phyloP scores from a whole-genome alignment of 2,329 filamentous ascomycete genomes.

The Colletotrichum spaethianum region DNA sequence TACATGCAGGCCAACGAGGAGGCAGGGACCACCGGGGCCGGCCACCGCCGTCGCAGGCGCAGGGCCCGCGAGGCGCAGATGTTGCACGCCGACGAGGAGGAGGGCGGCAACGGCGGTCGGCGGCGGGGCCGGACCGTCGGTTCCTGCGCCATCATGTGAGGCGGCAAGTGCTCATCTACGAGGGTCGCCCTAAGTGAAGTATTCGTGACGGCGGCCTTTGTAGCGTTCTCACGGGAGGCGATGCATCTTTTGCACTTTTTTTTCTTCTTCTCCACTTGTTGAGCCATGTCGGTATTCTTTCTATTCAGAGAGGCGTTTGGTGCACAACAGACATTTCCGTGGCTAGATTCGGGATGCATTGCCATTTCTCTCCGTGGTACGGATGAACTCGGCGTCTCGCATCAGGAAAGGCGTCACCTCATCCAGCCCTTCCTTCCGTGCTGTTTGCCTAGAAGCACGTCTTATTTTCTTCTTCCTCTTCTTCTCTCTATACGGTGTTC shows the following conservation, averaged over 20 bases:
- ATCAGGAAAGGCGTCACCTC: constrained; percentile 24
- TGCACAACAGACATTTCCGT: neutral
- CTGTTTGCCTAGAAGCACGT: neutral
- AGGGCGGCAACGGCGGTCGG: constrained; percentile 70
- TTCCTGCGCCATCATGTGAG: constrained; percentile 76
- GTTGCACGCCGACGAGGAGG: constrained; percentile 86
- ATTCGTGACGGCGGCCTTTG: too few relatives aligned
- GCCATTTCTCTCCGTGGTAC: neutral
- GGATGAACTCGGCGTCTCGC: constrained; percentile 27
- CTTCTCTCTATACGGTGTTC: neutral
- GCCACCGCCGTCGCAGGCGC: constrained; percentile 78
- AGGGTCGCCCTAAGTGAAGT: constrained; percentile 11
- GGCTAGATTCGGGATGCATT: constrained; percentile 33
- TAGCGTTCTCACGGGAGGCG: neutral
- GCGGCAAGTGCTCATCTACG: neutral
- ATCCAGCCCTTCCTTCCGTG: neutral
- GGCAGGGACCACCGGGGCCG: constrained; percentile 77
- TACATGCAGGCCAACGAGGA: constrained; percentile 96
- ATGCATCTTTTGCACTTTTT: neutral
- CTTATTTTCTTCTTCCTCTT: too few relatives aligned
- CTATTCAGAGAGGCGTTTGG: neutral
- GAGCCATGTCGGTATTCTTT: neutral
- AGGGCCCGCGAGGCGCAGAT: constrained; percentile 86
- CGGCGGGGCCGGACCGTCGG: constrained; percentile 75
- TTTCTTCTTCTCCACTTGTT: neutral